Conservation (phyloP, 257 asterid species). For the Penstemon barbatus region DNA sequence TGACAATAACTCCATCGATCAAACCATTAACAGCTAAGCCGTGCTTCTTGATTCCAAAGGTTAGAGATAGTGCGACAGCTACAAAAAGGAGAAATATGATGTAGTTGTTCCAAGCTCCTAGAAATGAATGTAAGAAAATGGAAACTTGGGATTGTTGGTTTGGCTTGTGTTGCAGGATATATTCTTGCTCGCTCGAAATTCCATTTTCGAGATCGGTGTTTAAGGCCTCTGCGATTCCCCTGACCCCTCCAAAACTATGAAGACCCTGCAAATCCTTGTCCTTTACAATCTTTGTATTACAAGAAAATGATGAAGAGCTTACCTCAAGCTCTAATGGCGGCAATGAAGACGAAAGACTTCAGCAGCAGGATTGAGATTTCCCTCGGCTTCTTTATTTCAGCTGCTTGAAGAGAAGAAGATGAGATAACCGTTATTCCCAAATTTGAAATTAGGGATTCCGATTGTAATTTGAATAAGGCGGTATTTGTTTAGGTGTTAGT, state of each 20-base stretch:
- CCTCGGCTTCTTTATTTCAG: too few relatives aligned
- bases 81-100: constrained; percentile 29
- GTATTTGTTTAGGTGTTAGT: too few relatives aligned
- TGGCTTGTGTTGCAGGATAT: not conserved
- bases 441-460: too few relatives aligned
- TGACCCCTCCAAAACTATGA: constrained; percentile 23
- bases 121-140: constrained; percentile 12
- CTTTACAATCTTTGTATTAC: constrained; percentile 28
- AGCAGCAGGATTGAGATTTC: too few relatives aligned
- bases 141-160: constrained; percentile 5
- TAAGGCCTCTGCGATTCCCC: constrained; percentile 29
- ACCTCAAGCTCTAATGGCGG: too few relatives aligned
- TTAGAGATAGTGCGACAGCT: constrained; percentile 32
- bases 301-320: too few relatives aligned
- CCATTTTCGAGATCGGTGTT: constrained; percentile 32
- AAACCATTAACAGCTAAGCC: constrained; percentile 23
- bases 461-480: too few relatives aligned
- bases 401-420: too few relatives aligned
- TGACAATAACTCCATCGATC: constrained; percentile 30
- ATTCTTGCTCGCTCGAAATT: not conserved
- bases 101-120: too few relatives aligned
- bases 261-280: constrained; percentile 13
- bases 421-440: too few relatives aligned
- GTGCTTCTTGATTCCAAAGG: constrained; percentile 38
- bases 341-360: too few relatives aligned